Evolutionary conservation across 2,329 filamentous ascomycete genomes (phyloP).

Genomic region (Trichoderma breve): DNA sequence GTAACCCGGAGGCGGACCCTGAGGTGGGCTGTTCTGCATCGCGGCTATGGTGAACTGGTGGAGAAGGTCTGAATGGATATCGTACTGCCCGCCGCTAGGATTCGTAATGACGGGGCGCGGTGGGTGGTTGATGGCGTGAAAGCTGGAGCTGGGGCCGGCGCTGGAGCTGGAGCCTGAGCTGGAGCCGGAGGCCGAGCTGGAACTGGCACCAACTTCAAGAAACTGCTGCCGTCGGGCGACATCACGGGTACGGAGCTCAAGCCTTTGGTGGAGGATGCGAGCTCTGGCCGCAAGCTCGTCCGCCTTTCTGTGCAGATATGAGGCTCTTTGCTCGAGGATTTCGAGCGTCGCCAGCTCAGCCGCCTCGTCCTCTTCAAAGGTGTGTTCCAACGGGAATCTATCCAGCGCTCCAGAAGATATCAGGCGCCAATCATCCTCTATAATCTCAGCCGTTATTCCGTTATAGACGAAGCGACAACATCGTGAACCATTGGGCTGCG

Average conservation of each 20-base stretch:
- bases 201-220: conserved; percentile 26
- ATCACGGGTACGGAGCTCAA: conserved; percentile 43
- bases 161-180: conserved; percentile 9
- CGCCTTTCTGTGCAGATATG: conserved; percentile 74
- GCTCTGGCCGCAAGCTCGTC: conserved; percentile 65
- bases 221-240: conserved; percentile 30
- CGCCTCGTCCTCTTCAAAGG: conserved; percentile 80
- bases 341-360: conserved; percentile 82
- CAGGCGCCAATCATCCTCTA: conserved; percentile 81
- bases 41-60: conserved; percentile 46
- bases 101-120: conserved; percentile 25
- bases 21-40: conserved; percentile 19
- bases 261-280: conserved; percentile 75
- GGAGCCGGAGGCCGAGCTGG: background rate
- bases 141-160: conserved; percentile 29
- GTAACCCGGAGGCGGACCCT: conserved; percentile 25
- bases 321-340: conserved; percentile 75
- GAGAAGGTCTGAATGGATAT: conserved; percentile 54
- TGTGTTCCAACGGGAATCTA: conserved; percentile 72
- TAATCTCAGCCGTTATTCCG: conserved; percentile 78
- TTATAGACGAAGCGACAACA: conserved; percentile 82
- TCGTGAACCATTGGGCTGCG: conserved; percentile 64
- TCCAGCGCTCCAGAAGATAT: conserved; percentile 81
- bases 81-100: conserved; percentile 37
- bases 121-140: conserved; percentile 35